Conservation (phyloP, 352 stramenopile species). For the Pythium scleroteichum region DNA sequence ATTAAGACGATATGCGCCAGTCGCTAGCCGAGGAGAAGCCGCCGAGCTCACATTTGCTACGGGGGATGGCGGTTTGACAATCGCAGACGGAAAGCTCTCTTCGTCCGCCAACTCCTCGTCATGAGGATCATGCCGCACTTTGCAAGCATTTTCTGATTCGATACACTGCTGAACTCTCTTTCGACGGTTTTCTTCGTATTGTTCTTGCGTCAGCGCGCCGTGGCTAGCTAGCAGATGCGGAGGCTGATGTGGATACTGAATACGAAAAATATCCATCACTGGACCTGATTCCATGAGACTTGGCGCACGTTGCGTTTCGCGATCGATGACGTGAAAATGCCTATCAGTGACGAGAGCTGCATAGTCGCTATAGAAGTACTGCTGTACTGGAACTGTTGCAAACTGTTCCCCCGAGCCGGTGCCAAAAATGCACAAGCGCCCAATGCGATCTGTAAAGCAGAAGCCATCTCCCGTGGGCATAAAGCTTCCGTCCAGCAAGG, state of each 20-base stretch:
- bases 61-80: slow-evolving; percentile 25
- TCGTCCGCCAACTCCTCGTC: slow-evolving; percentile 46
- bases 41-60: neutral
- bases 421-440: slow-evolving; percentile 55
- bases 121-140: slow-evolving; percentile 49
- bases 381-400: slow-evolving; percentile 41
- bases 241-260: slow-evolving; percentile 75
- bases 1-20: slow-evolving; percentile 64
- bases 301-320: slow-evolving; percentile 81
- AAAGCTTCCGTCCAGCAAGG: slow-evolving; percentile 48
- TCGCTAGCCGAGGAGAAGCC: slow-evolving; percentile 11
- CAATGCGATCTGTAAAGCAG: slow-evolving; percentile 53
- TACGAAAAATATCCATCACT: slow-evolving; percentile 73
- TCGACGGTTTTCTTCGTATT: slow-evolving; percentile 67
- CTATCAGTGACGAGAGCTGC: slow-evolving; percentile 85
- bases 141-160: slow-evolving; percentile 68
- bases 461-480: slow-evolving; percentile 42
- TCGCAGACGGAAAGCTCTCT: slow-evolving; percentile 50
- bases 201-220: slow-evolving; percentile 32
- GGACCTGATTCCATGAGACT: slow-evolving; percentile 83
- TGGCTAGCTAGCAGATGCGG: slow-evolving; percentile 53
- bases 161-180: slow-evolving; percentile 63
- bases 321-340: slow-evolving; percentile 88
- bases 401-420: slow-evolving; percentile 41
- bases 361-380: slow-evolving; percentile 92